These are phyloP conservation scores for Purpureocillium lavendulum DNA, from an alignment of 2,329 filamentous ascomycete species.

Conservation along the genomic window DNA sequence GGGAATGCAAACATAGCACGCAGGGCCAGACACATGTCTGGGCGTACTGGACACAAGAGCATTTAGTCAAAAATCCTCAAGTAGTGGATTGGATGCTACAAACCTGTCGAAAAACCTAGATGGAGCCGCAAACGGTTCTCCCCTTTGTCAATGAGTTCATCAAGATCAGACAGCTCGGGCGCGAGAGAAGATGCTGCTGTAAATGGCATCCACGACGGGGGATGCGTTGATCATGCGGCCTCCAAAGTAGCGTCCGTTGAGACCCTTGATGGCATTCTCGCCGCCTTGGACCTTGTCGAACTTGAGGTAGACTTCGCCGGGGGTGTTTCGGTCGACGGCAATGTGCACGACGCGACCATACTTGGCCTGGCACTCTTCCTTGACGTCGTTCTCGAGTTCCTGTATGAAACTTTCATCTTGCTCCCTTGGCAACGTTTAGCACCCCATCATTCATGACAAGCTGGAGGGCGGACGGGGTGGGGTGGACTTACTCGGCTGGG, in stretches of 20 bases:
- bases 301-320: slow-evolving; percentile 96
- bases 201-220: slow-evolving; percentile 96
- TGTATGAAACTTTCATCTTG: slow-evolving; percentile 84
- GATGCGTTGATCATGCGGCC: slow-evolving; percentile 87
- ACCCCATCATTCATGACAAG: too few species aligned
- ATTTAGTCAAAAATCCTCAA: not conserved
- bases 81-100: slow-evolving; percentile 15
- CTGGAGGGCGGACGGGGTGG: too few species aligned
- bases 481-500: slow-evolving; percentile 64
- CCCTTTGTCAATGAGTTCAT: slow-evolving; percentile 36
- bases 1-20: not conserved
- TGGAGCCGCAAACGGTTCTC: slow-evolving; percentile 26
- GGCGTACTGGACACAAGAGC: not conserved
- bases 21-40: slow-evolving; percentile 1
- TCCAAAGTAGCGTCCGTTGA: slow-evolving; percentile 95
- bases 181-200: slow-evolving; percentile 90
- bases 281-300: slow-evolving; percentile 93
- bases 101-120: slow-evolving; percentile 40
- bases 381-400: slow-evolving; percentile 89
- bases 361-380: slow-evolving; percentile 84
- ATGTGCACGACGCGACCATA: slow-evolving; percentile 98
- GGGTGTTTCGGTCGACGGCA: slow-evolving; percentile 83
- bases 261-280: slow-evolving; percentile 94
- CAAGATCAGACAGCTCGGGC: slow-evolving; percentile 66
- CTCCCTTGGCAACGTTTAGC: slow-evolving; percentile 52